Conservation (phyloP, 345 rosid species). For the Eucalyptus polyanthemos region DNA sequence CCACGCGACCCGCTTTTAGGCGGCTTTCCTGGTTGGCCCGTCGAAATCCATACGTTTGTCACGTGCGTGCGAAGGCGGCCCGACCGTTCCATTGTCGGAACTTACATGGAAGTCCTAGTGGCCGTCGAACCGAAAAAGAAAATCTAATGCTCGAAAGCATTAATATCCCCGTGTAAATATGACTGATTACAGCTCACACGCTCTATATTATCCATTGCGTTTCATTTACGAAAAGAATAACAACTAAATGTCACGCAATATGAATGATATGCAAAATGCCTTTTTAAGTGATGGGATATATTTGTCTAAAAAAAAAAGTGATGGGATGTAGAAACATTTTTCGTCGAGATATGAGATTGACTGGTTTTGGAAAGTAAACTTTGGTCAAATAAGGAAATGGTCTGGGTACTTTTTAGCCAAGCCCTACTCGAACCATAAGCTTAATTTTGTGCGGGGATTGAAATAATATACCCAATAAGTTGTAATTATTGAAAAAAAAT, state of each 20-base stretch:
- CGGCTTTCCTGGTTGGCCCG: not conserved
- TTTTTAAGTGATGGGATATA: not conserved
- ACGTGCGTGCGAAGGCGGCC: not conserved
- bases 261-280: fast-evolving
- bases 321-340: not conserved
- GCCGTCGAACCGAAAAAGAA: not conserved
- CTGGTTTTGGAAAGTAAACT: not conserved
- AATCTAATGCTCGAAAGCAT: not conserved
- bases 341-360: fast-evolving
- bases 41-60: not conserved
- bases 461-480: too few species aligned
- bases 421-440: not conserved
- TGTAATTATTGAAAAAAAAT: too few species aligned
- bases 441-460: not conserved
- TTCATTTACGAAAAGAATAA: not conserved
- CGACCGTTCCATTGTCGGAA: not conserved
- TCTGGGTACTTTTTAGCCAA: not conserved
- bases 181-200: not conserved
- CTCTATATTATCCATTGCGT: not conserved
- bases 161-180: not conserved
- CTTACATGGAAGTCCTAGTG: not conserved
- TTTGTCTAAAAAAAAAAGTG: too few species aligned
- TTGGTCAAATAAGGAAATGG: not conserved
- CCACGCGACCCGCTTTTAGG: not conserved
- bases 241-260: not conserved